Evolutionary conservation across 2,329 filamentous ascomycete genomes (phyloP), one percentile per base, ranked within the genome.

Genomic region (Bipolaris oryzae): DNA sequence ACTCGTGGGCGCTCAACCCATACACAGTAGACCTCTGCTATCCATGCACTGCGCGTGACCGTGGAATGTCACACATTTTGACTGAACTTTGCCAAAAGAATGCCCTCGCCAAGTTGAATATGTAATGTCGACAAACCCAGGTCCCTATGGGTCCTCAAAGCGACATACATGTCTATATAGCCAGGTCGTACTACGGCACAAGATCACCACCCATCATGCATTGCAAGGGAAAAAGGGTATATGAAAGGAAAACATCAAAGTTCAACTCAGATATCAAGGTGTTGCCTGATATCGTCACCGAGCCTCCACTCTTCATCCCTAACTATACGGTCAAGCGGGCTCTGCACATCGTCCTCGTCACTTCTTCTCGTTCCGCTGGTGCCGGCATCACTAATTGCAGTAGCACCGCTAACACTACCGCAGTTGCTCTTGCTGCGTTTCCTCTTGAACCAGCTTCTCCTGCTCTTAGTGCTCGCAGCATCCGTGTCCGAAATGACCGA

Each of bases 271-370:
- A 48, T 48, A 31, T 48, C 45, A 5, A 48, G 34, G 34, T 48
- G 45, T 16, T 48, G 45, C 20, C 45, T 28, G 38, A 48, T 48
- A n/a, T 48, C 45, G 28, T 48, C 45, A 48, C 45, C 45, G 37
- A 48, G 45, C 21, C 45, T 38, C 87, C 92, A 92, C 67, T 86
- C 84, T 57, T 78, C 78, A 35, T 79, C 75, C 76, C 84, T 64
- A 79, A 87, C 64, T 64, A 78, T 72, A 73, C 82, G 71, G 53
- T 81, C 74, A 50, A 79, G 73, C 72, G 81, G 83, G 43, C 75
- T 78, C 72, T 82, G 80, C 41, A 82, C 74, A 66, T 81, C 82
- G 59, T 84, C 80, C 37, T 80, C 78, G 39, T 79, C 74, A 44
- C 76, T 71, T 49, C 72, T 70, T 33, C 72, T 57, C 33, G 68